Evolutionary conservation across 768 basidiomycete genomes (phyloP), one percentile per base, ranked within the genome.

Genomic region (Auricularia auricula-judae): DNA sequence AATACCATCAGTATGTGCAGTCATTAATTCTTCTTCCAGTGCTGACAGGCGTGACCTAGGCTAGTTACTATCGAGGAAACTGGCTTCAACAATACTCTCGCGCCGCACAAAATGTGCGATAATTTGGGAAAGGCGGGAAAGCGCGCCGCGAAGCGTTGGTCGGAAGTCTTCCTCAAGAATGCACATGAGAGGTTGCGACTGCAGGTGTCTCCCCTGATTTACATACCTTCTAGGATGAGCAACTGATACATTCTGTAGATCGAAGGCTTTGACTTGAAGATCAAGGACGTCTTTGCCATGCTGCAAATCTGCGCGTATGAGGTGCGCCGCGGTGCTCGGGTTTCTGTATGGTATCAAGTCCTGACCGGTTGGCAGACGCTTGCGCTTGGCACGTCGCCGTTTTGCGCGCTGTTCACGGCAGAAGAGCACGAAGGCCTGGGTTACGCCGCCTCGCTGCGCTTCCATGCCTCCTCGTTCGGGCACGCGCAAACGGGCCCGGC

Each of bases 21-120:
- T 44, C 18, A 0, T 18, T 44, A 0, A 18, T 18, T 10, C 43
- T 44, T 44, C 11, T 44, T 0, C 43, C 3, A 18, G 11, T 44
- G 43, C 47, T 11, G 18, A 51, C 47, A 5, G 1, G 5, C 47
- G 47, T 10, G 11, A 18, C 47, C 4, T 29, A 59, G 56, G 72
- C 84, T 84, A 58, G 84, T 91, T 63, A 89, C 82, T 23, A 87
- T 92, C 59, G 89, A 93, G 72, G 80, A 76, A 11, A 56, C 74
- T 0, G 83, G 81, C 3, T 79, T 76, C 73, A 83, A 84, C 73
- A 79, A 76, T 68, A 81, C 81, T 0, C 75, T 82, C 2, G 75
- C 79, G 3, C 77, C 81, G 0, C 79, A 78, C 68, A 56, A 71
- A 36, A 70, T 68, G 4, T 72, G 71, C 58, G 29, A 66, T 18